Conservation (phyloP, 2,329 filamentous ascomycete genomes). For the Stylonectria norvegica region DNA sequence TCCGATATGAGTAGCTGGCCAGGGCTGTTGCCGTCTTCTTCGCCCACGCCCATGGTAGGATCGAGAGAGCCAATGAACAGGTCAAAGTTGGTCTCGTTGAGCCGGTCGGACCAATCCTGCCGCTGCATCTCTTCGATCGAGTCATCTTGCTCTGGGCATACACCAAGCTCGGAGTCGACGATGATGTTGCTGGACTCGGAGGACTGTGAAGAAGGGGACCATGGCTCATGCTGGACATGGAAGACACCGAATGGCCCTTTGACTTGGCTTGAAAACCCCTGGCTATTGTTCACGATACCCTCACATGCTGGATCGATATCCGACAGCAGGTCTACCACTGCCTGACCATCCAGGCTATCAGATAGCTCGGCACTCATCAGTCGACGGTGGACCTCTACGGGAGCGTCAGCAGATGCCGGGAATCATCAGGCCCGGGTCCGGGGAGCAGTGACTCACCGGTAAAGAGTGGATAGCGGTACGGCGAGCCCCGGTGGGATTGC, state of each 20-base stretch:
- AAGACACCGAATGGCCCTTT: constrained; percentile 25
- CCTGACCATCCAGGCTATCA: constrained; percentile 27
- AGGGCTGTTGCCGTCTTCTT: constrained; percentile 1
- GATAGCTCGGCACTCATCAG: constrained; percentile 30
- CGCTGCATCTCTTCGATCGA: constrained; percentile 21
- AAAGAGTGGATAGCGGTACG: constrained; percentile 42
- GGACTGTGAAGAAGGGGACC: not conserved
- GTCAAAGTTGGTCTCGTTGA: constrained; percentile 18
- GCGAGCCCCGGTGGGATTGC: constrained; percentile 24
- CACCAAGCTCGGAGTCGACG: constrained; percentile 10
- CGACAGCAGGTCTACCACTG: constrained; percentile 19
- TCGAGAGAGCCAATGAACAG: constrained; percentile 18
- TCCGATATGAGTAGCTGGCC: constrained; percentile 14
- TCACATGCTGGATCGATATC: constrained; percentile 25
- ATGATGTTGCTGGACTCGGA: constrained; percentile 8
- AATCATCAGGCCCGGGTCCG: constrained; percentile 21
- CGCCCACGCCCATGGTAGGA: constrained; percentile 4
- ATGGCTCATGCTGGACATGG: constrained; percentile 1
- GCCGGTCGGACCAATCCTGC: constrained; percentile 20
- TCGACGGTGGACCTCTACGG: constrained; percentile 16
- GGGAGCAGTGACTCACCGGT: constrained; percentile 32
- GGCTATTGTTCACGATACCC: constrained; percentile 5
- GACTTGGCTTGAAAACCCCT: constrained; percentile 3
- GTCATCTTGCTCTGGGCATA: constrained; percentile 16
- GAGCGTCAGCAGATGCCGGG: not conserved